Percentiles rank a stretch among this genome's conserved stretches.
Evolutionary conservation across 1,284 basidiomycete species (phyloP).

Genomic region (Sparassis latifolia): DNA sequence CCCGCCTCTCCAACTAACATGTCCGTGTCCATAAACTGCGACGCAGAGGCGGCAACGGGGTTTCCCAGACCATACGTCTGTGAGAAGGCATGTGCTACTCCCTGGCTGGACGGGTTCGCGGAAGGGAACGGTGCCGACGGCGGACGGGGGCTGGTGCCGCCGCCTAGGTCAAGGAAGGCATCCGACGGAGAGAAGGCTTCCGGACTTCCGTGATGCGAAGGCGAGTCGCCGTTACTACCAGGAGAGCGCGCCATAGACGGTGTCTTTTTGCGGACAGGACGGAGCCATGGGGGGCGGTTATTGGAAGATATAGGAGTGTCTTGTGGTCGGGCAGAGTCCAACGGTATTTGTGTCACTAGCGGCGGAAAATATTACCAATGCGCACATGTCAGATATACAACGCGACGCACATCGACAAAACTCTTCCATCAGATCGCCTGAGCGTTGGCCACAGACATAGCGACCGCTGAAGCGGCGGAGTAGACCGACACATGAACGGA

Average conservation of each 20-base stretch:
- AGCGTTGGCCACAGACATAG: conserved; percentile 81
- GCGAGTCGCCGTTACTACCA: conserved; percentile 36
- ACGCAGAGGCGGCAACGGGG: conserved; percentile 5
- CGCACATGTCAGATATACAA: neutral
- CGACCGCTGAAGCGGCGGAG: conserved; percentile 73
- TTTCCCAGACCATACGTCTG: conserved; percentile 15
- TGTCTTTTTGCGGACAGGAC: conserved; percentile 76
- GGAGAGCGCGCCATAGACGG: conserved; percentile 36
- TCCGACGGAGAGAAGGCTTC: conserved; percentile 59
- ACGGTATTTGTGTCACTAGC: conserved; percentile 80
- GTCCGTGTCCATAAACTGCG: conserved; percentile 26
- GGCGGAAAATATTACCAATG: neutral
- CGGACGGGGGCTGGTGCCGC: conserved; percentile 16
- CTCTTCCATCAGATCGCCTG: conserved; percentile 87
- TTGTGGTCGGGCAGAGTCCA: conserved; percentile 55
- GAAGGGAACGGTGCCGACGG: conserved; percentile 11
- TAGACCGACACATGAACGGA: conserved; percentile 80
- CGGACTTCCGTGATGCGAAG: conserved; percentile 54
- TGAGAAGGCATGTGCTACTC: conserved; percentile 13
- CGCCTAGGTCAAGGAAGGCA: conserved; percentile 42
- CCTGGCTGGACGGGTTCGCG: conserved; percentile 5
- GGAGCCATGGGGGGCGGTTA: conserved; percentile 75
- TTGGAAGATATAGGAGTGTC: conserved; percentile 34
- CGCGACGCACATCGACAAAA: conserved; percentile 77
- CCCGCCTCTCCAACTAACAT: conserved; percentile 15